Percentiles rank a stretch among this genome's conserved stretches.
Conservation (phyloP, 1,284 basidiomycete species). For the Irpex rosettiformis region DNA sequence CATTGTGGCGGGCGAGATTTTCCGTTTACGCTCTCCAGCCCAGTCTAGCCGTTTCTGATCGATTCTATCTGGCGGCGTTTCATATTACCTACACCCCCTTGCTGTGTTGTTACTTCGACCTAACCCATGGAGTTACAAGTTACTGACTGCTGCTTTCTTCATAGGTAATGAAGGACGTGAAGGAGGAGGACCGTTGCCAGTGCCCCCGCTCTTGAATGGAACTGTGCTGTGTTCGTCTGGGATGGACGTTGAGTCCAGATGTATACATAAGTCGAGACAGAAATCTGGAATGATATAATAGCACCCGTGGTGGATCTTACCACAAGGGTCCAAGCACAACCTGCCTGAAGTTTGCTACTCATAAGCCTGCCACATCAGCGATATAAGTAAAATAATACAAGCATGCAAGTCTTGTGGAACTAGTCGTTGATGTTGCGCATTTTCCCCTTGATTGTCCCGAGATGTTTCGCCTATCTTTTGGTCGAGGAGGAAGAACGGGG, state of each 20-base stretch:
- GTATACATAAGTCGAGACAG: neutral
- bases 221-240: neutral
- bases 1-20: neutral
- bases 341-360: neutral
- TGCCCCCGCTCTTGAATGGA: slow-evolving; percentile 37
- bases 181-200: slow-evolving; percentile 64
- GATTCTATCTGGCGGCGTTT: slow-evolving; percentile 5
- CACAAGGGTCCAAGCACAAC: neutral
- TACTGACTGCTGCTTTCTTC: slow-evolving; percentile 5
- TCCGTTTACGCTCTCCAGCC: neutral
- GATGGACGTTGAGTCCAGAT: neutral
- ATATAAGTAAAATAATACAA: neutral
- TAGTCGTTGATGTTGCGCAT: neutral
- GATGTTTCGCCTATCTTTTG: neutral
- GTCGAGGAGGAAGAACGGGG: neutral
- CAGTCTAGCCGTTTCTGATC: slow-evolving; percentile 10
- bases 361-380: neutral
- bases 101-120: slow-evolving; percentile 1
- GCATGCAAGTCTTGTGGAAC: too few species aligned
- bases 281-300: neutral
- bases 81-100: slow-evolving; percentile 4
- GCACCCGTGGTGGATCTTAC: neutral
- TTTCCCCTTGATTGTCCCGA: neutral
- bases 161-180: slow-evolving; percentile 65
- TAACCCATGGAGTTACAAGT: neutral